Evolutionary conservation across 495 filamentous ascomycete genomes (phyloP), one percentile per base, ranked within the genome.

Genomic region (Xylaria intraflava): DNA sequence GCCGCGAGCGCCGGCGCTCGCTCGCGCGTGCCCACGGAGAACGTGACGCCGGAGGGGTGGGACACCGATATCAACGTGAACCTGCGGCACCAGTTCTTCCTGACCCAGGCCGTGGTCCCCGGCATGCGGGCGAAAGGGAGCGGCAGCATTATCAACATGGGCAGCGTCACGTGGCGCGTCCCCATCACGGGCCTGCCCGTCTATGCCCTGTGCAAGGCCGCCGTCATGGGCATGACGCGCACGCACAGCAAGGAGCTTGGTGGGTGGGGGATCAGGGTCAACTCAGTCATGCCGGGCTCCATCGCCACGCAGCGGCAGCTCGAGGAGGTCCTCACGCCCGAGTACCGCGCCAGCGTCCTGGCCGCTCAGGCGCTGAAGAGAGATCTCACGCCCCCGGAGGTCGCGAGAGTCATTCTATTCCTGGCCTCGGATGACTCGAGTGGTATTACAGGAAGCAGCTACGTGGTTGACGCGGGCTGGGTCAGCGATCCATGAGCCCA

Each of bases 191-290:
- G 70, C 6, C 49, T 65, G 56, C 71, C 69, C 7, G 68, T 76
- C 3, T 85, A 85, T 65, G 67, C 68, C 38, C 68, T 78, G 20
- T 74, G 69, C 39, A 84, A 84, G 59, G 74, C 80, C 59, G 82
- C 72, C 5, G 72, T 86, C 36, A 56, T 82, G 27, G 83, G 80
- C 16, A 61, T 86, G 66, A 83, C 79, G 44, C 70, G 61, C 53
- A 72, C 69, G 42, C 78, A 78, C 29, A 78, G 80, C 7, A 76
- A 74, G 54, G 82, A 85, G 66, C 75, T 74, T 23, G 79, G 79
- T 2, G 38, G 26, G 10, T 70, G 66, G 26, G 71, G 64, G 2
- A 74, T 85, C 46, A 51, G 83, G 42, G 75, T 85, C 8, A 86
- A 86, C 65, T 72, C 73, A 17, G 70, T 82, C 41, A 75, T 76